Percentiles rank a stretch among this genome's conserved stretches.
Conservation (phyloP, 2,329 filamentous ascomycete genomes). For the Arthrocladium fulminans region DNA sequence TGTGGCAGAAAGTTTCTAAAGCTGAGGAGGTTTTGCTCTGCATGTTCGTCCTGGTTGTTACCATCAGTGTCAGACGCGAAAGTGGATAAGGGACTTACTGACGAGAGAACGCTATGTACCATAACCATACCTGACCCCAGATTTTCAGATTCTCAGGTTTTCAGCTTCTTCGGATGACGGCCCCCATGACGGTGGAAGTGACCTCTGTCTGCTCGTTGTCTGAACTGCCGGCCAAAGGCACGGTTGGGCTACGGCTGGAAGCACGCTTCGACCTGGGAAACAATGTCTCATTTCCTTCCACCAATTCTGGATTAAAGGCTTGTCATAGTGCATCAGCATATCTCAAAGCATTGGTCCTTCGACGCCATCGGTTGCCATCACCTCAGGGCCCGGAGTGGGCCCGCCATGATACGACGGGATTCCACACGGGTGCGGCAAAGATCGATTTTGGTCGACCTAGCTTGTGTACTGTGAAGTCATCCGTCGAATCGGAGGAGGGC, state of each 20-base stretch:
- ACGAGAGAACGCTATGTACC: background rate
- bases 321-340: background rate
- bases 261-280: background rate
- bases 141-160: too few relatives aligned
- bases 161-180: too few relatives aligned
- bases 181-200: too few relatives aligned
- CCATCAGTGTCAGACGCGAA: constrained; percentile 13
- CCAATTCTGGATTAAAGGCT: background rate
- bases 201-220: too few relatives aligned
- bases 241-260: too few relatives aligned
- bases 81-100: constrained; percentile 2
- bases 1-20: constrained; percentile 3
- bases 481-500: background rate
- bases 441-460: background rate
- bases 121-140: background rate
- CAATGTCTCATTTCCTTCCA: background rate
- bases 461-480: background rate
- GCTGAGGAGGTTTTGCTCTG: constrained; percentile 12
- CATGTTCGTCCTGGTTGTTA: constrained; percentile 14
- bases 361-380: background rate
- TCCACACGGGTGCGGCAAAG: background rate
- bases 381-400: background rate
- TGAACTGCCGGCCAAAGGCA: too few relatives aligned
- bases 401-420: background rate
- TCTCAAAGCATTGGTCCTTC: background rate